Evolutionary conservation across 371 early-diverging fungal species (phyloP), one percentile per base, ranked within the genome.

Genomic region (Chytridiales sp.): DNA sequence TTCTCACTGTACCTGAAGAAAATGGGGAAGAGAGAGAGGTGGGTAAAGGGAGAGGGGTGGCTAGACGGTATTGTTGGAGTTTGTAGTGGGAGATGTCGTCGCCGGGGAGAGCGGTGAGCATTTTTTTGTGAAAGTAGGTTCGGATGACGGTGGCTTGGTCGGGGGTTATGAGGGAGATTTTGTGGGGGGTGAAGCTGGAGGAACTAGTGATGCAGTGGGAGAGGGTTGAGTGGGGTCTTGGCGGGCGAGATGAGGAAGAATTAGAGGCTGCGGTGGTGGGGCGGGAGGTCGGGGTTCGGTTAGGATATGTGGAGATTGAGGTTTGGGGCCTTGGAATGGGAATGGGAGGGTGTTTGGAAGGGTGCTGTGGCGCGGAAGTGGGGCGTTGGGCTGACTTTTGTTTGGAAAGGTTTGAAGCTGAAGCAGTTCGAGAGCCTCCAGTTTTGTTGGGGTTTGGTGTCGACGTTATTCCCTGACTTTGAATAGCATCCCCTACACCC

Each of bases 131-230:
- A 15, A 54, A 38, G 41, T 32, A 54, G 26, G 54, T 29, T 3
- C 42, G 54, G 41, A 54, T 30, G 26, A 54, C 54, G n/a, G 22
- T 19, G 19, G 54, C 39, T 30, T 54, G 41, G 13, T 54, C 41
- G 17, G 51, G 36, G 36, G 4, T 51, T 13, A 51, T 35, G 21
- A 24, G 11, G 4, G 31, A n/a, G 3, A 21, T 44, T 21, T 39
- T n/a, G n/a, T 8, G 24, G n/a, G n/a, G 8, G 49, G 5, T 24
- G 49, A 11, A 15, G 11, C 30, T 48, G 49, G 30, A 8, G 49
- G 30, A 8, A 13, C 44, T 8, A 13, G 11, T 34, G 11, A 11
- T 15, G 35, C 17, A 51, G n/a, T n/a, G n/a, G n/a, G 32, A 4
- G 5, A 22, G 31, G 13, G 51, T 51, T 27, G 51, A 21, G 3